Percentiles rank a stretch among this genome's conserved stretches.
Conservation (phyloP, 768 basidiomycete species). For the Rhodotorula sphaerocarpa region DNA sequence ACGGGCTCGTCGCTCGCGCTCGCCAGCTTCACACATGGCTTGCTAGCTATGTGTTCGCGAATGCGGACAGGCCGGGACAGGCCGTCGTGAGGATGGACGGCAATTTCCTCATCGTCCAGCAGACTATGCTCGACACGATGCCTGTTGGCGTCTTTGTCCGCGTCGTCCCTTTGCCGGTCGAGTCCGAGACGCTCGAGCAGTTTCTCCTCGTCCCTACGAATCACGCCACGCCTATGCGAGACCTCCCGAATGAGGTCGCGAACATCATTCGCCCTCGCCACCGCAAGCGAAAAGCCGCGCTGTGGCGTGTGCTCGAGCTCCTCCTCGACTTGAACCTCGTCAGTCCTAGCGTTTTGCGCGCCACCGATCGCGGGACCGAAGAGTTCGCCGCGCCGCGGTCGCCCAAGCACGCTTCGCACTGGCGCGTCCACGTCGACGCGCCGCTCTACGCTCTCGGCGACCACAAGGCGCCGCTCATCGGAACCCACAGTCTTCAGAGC, state of each 20-base stretch:
- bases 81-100: slow-evolving; percentile 49
- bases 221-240: slow-evolving; percentile 39
- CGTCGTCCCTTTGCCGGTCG: slow-evolving; percentile 53
- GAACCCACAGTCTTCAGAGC: not conserved
- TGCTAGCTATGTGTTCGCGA: slow-evolving; percentile 50
- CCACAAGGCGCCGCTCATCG: slow-evolving; percentile 7
- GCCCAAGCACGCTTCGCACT: slow-evolving; percentile 7
- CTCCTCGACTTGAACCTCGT: slow-evolving; percentile 56
- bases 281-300: slow-evolving; percentile 38
- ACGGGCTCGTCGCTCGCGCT: slow-evolving; percentile 59
- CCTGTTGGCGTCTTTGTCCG: slow-evolving; percentile 60
- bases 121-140: slow-evolving; percentile 58
- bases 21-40: slow-evolving; percentile 57
- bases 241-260: slow-evolving; percentile 12
- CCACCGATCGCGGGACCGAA: not conserved
- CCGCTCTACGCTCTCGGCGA: slow-evolving; percentile 19
- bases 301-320: slow-evolving; percentile 53
- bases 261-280: slow-evolving; percentile 8
- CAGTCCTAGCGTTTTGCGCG: slow-evolving; percentile 47
- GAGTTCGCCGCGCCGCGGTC: not conserved
- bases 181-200: slow-evolving; percentile 54
- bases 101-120: slow-evolving; percentile 49
- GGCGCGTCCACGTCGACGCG: slow-evolving; percentile 1
- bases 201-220: slow-evolving; percentile 50
- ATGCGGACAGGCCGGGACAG: slow-evolving; percentile 41